Percentiles rank a stretch among this genome's conserved stretches.
These are phyloP conservation scores for Suhomyces emberorum DNA, from an alignment of 805 yeast species.

Conservation along the genomic window DNA sequence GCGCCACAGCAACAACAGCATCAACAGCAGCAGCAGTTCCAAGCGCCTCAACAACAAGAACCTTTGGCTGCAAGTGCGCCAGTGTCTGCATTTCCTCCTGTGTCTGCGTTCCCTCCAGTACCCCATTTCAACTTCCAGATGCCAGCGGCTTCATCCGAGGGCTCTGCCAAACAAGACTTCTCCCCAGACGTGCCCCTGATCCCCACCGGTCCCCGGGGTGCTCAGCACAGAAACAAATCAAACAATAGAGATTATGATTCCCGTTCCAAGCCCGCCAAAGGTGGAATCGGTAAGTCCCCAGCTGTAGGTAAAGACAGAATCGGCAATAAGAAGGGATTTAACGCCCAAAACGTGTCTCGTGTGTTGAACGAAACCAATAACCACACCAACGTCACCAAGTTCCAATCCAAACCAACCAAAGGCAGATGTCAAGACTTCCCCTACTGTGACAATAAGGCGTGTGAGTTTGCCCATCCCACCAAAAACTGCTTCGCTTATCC, in stretches of 20 bases:
- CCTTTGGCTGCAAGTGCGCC: conserved; percentile 3
- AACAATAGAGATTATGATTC: conserved; percentile 5
- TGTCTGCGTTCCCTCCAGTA: conserved; percentile 1
- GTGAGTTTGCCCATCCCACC: conserved; percentile 79
- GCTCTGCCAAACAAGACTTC: background rate
- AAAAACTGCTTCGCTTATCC: conserved; percentile 72
- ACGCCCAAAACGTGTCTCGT: conserved; percentile 40
- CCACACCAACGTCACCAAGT: conserved; percentile 23
- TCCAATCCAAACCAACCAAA: conserved; percentile 48
- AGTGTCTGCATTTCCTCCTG: conserved; percentile 1
- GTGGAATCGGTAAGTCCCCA: conserved; percentile 22
- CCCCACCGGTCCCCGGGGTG: conserved; percentile 11
- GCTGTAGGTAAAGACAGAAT: conserved; percentile 11
- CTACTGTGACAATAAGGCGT: conserved; percentile 63
- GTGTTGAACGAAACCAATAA: conserved; percentile 34
- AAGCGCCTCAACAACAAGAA: conserved; percentile 1
- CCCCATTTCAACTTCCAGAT: background rate
- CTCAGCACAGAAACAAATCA: conserved; percentile 6
- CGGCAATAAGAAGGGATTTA: conserved; percentile 10
- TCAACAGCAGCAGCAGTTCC: conserved; percentile 1
- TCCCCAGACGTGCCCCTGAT: background rate
- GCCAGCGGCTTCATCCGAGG: too few species aligned
- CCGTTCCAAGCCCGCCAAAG: conserved; percentile 9
- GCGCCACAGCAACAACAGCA: conserved; percentile 7
- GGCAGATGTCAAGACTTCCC: conserved; percentile 74